Conservation (phyloP, 2,329 filamentous ascomycete species). For the Monilinia aucupariae region DNA sequence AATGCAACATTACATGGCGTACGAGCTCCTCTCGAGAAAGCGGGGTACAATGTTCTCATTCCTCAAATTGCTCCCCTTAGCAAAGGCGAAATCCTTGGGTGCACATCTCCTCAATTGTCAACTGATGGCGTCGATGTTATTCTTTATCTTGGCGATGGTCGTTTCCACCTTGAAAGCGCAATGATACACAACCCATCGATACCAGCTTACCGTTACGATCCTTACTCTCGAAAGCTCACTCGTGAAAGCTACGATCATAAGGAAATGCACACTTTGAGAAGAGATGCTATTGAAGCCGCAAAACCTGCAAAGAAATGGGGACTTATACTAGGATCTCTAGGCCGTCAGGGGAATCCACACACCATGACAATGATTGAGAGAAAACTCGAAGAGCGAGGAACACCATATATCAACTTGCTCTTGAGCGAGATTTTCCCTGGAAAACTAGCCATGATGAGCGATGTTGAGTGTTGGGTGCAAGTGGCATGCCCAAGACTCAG, state of each 20-base stretch:
- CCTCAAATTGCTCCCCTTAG: conserved; percentile 90
- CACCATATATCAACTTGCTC: conserved; percentile 78
- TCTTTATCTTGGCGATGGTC: conserved; percentile 83
- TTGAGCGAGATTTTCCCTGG: conserved; percentile 95
- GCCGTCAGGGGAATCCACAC: conserved; percentile 91
- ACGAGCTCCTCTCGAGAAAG: conserved; percentile 67
- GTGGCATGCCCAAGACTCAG: conserved; percentile 94
- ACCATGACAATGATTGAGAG: conserved; percentile 83
- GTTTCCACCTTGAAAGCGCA: conserved; percentile 94
- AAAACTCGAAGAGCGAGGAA: conserved; percentile 62
- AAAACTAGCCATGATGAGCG: conserved; percentile 86
- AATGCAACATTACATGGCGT: conserved; percentile 93
- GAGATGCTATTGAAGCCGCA: conserved; percentile 69
- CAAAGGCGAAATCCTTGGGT: conserved; percentile 95
- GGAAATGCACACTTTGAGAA: conserved; percentile 78
- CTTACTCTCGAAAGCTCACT: conserved; percentile 87
- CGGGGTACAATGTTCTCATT: conserved; percentile 79
- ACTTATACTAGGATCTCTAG: conserved; percentile 85
- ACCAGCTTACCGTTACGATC: conserved; percentile 93
- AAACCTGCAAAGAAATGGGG: conserved; percentile 84
- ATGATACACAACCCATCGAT: conserved; percentile 97
- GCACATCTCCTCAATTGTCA: conserved; percentile 74
- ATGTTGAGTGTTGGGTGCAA: conserved; percentile 97
- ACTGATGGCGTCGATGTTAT: conserved; percentile 65
- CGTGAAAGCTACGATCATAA: conserved; percentile 88